Base-by-base conservation (phyloP, 306 rosid species). In the Acmispon strigosus region DNA sequence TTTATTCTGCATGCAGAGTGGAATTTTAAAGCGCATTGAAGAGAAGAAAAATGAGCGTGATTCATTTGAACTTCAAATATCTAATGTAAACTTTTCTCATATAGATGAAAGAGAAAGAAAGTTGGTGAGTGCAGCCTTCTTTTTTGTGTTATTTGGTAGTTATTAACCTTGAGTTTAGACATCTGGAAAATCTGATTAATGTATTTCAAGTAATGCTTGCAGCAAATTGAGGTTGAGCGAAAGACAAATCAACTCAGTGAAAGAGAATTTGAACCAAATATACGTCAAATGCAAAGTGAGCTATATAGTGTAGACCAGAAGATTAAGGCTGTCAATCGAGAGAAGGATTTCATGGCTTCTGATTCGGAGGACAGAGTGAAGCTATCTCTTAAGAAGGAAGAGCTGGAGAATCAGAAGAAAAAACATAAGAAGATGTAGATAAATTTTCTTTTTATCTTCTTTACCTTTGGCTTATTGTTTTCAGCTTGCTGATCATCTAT, bases 61-160 rank as follows among this genome's bases (percentile, higher is more conserved):
- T 67, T 76, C 77, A 48, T 77, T 77, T 39, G 97, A 90, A 86
- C 84, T 68, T 70, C 64, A 80, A 80, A 78, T 85, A 75, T 72
- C 92, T 27, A 73, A 83, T 61, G 65, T 73, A 53, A 66, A 89
- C 74, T 70, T 90, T 65, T 84, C 87, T 82, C 86, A 69, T 44
- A 83, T 90, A 63, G 94, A 90, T 62, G 95, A 90, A 78, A 84
- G 84, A 80, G 98, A 94, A 37, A 94, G 81, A 70, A 86, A 72
- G 58, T 78, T 84, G 92, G 98, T 94, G 75, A 79, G 90, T 63
- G 66, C 32, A 69, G 41, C 62, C 67, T 78, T 49, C 85, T 57
- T 8, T 66, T 16, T 69, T 70, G 43, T 82, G 49, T 63, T 66
- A 58, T 17, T 64, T 34, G 19, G 71, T 73, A 61, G 5, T 76